Conservation (phyloP, 164 flowering plant species). For the Vitis labrusca region DNA sequence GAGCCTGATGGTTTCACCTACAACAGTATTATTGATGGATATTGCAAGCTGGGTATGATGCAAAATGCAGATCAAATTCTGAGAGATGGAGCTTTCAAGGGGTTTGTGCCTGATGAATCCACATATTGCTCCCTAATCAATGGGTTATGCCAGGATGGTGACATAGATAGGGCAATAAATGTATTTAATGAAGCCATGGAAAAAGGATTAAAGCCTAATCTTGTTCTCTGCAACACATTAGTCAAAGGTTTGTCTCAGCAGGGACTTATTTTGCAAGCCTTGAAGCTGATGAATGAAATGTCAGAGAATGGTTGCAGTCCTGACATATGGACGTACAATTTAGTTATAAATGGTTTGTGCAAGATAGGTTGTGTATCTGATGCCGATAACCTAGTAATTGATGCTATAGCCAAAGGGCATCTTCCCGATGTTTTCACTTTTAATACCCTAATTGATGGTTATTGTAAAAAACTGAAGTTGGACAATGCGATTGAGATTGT, state of each 20-base stretch:
- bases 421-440: constrained; percentile 85
- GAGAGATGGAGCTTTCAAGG: constrained; percentile 60
- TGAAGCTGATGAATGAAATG: constrained; percentile 80
- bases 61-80: constrained; percentile 65
- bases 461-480: constrained; percentile 64
- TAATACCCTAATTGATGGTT: constrained; percentile 84
- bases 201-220: constrained; percentile 59
- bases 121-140: constrained; percentile 72
- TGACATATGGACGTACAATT: constrained; percentile 81
- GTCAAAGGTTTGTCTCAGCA: constrained; percentile 73
- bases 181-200: constrained; percentile 47
- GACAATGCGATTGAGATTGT: constrained; percentile 60
- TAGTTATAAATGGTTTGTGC: constrained; percentile 79
- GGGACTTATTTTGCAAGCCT: constrained; percentile 71
- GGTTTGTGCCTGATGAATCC: constrained; percentile 72
- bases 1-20: constrained; percentile 78
- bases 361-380: constrained; percentile 77
- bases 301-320: constrained; percentile 57
- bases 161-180: constrained; percentile 57
- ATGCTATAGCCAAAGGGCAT: constrained; percentile 61
- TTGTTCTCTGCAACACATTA: constrained; percentile 66
- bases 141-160: constrained; percentile 73
- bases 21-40: constrained; percentile 73
- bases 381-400: constrained; percentile 58
- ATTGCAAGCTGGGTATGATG: constrained; percentile 66